phyloP scores from a whole-genome alignment of 2,329 filamentous ascomycete species.

The Aspergillus sp. region DNA sequence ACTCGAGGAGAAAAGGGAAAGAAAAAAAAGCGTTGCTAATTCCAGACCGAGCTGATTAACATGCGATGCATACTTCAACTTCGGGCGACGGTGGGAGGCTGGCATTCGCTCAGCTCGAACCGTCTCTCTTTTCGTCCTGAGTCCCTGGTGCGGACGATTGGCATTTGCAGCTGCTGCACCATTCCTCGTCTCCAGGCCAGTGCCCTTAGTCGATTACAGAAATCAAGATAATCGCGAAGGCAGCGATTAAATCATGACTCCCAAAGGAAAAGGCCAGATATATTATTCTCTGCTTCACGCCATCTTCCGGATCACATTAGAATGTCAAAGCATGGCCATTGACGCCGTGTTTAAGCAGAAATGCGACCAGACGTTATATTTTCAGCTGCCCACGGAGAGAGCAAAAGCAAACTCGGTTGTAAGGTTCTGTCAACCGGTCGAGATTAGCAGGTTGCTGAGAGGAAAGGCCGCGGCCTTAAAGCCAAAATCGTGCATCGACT shows the following conservation, averaged over 20 bases:
- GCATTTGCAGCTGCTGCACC: neutral
- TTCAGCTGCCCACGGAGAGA: neutral
- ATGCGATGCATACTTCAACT: neutral
- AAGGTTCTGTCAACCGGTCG: neutral
- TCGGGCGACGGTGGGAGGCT: neutral
- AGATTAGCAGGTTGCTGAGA: neutral
- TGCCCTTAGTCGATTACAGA: neutral
- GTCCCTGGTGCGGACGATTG: neutral
- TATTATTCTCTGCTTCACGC: neutral
- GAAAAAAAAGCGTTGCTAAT: neutral
- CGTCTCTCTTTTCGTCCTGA: neutral
- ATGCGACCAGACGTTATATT: neutral
- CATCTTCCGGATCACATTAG: neutral
- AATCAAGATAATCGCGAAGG: neutral
- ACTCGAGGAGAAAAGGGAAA: neutral
- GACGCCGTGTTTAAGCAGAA: neutral
- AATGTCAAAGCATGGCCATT: neutral
- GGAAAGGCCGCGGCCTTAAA: neutral
- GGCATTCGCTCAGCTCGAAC: neutral
- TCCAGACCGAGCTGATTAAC: neutral
- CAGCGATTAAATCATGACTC: neutral
- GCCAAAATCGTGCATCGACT: neutral
- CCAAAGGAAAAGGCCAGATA: neutral
- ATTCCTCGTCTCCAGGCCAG: neutral
- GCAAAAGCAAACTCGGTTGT: neutral